These are phyloP conservation scores for Penicillium vulpinum DNA, from an alignment of 2,329 filamentous ascomycete species.

Conservation along the genomic window DNA sequence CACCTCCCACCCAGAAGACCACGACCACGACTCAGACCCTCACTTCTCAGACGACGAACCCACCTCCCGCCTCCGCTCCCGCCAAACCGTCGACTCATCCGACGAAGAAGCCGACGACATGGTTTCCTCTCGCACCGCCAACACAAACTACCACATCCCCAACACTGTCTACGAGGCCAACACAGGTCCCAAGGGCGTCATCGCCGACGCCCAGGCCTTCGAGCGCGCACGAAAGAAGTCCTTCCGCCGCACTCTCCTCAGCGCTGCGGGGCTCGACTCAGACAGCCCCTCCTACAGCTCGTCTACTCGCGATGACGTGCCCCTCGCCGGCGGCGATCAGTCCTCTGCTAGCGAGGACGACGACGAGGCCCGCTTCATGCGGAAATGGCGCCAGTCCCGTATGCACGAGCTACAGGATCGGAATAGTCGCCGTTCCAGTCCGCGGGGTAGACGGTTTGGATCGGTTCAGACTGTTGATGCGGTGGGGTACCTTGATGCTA, in stretches of 20 bases:
- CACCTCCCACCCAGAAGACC: conserved; percentile 47
- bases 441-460: conserved; percentile 76
- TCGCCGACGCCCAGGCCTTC: conserved; percentile 52
- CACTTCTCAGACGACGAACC: conserved; percentile 29
- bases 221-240: conserved; percentile 50
- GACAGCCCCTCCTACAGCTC: conserved; percentile 24
- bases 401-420: conserved; percentile 73
- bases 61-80: conserved; percentile 19
- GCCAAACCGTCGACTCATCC: conserved; percentile 30
- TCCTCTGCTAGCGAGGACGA: conserved; percentile 54
- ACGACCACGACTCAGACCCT: conserved; percentile 29
- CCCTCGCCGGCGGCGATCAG: not conserved
- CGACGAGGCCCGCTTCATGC: conserved; percentile 78
- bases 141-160: conserved; percentile 45
- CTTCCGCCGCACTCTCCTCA: conserved; percentile 47
- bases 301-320: conserved; percentile 28
- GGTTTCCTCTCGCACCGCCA: conserved; percentile 35
- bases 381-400: conserved; percentile 79
- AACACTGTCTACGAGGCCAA: conserved; percentile 50
- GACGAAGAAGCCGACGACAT: conserved; percentile 37
- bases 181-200: conserved; percentile 54
- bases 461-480: conserved; percentile 82
- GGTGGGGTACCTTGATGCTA: conserved; percentile 88
- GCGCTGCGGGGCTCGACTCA: conserved; percentile 36
- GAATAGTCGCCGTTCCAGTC: conserved; percentile 69